These are phyloP conservation scores for Lactifluus subvellereus DNA, from an alignment of 768 basidiomycete genomes.

Conservation along the genomic window DNA sequence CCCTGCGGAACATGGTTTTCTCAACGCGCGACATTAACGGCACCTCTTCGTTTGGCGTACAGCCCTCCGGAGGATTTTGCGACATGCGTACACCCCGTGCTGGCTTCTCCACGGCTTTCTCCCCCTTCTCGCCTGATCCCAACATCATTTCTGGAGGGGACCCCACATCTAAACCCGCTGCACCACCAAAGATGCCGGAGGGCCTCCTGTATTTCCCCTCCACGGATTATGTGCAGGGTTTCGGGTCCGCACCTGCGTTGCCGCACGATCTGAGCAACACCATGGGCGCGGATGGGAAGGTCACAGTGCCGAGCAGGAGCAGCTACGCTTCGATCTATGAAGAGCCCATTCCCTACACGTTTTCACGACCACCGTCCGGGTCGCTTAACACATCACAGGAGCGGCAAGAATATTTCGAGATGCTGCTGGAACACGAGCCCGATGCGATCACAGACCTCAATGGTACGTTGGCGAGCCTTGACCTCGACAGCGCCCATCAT, in stretches of 20 bases:
- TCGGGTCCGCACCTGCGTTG: slow-evolving; percentile 41
- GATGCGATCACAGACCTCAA: slow-evolving; percentile 65
- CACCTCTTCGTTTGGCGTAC: slow-evolving; percentile 19
- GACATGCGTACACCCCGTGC: slow-evolving; percentile 20
- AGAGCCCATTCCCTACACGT: slow-evolving; percentile 32
- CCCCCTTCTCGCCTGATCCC: slow-evolving; percentile 77
- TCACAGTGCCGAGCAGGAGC: slow-evolving; percentile 31
- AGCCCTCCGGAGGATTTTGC: slow-evolving; percentile 13
- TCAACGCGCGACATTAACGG: slow-evolving; percentile 14
- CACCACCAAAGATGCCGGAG: slow-evolving; percentile 34
- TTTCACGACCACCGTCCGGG: slow-evolving; percentile 26
- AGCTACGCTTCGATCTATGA: slow-evolving; percentile 42
- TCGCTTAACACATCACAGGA: slow-evolving; percentile 19
- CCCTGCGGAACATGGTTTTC: slow-evolving; percentile 16
- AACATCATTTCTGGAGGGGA: slow-evolving; percentile 38
- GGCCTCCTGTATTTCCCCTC: slow-evolving; percentile 40
- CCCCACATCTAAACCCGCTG: slow-evolving; percentile 33
- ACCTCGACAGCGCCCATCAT: slow-evolving; percentile 42
- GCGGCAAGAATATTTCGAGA: slow-evolving; percentile 26
- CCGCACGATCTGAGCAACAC: slow-evolving; percentile 15
- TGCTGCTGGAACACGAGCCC: slow-evolving; percentile 32
- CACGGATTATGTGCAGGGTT: slow-evolving; percentile 3
- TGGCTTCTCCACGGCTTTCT: slow-evolving; percentile 38
- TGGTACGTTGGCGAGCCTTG: slow-evolving; percentile 68
- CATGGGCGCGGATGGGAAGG: slow-evolving; percentile 40